A percentile compares a stretch with the other conserved stretches of the same genome.
phyloP scores from a whole-genome alignment of 78 protist genomes.

The slime mould (Dictyostelium discoideum) region dicty_2.7 NC_007088.5:69501-70000 shows the following conservation, averaged over 20 bases:
- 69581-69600: no score
- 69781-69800: slow-evolving; percentile 72
- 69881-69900: slow-evolving; percentile 70
- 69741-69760: slow-evolving; percentile 20
- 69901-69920: slow-evolving; percentile 73
- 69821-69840: slow-evolving; percentile 61
- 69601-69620: not conserved
- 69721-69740: slow-evolving; percentile 18
- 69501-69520: not conserved
- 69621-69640: not conserved
- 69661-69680: not conserved
- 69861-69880: slow-evolving; percentile 70
- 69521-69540: not conserved
- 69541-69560: not conserved
- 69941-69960: slow-evolving; percentile 69
- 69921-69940: slow-evolving; percentile 60
- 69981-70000: slow-evolving; percentile 76
- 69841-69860: slow-evolving; percentile 54
- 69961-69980: slow-evolving; percentile 81
- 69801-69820: slow-evolving; percentile 72
- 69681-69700: not conserved
- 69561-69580: not conserved
- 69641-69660: not conserved
- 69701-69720: not conserved
- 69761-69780: slow-evolving; percentile 70